These are phyloP conservation scores for Pythium vanterpoolii DNA, from an alignment of 352 stramenopile genomes.

Conservation along the genomic window DNA sequence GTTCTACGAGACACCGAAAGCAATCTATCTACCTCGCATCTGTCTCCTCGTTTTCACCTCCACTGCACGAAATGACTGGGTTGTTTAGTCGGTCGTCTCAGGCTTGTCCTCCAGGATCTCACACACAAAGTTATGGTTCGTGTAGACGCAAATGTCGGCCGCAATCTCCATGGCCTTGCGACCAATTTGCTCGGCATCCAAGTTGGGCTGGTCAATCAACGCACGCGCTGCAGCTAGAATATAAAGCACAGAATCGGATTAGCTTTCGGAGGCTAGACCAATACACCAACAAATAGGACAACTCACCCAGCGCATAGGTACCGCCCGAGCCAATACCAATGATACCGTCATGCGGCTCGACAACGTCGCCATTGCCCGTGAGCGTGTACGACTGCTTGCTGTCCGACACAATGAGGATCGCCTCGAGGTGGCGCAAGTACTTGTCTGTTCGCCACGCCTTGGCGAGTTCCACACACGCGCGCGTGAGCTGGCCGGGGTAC, in stretches of 20 bases:
- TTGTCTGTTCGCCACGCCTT: slow-evolving; percentile 99
- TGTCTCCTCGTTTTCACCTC: neutral
- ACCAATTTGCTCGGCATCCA: slow-evolving; percentile 94
- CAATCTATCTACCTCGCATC: slow-evolving; percentile 23
- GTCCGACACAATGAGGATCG: slow-evolving; percentile 94
- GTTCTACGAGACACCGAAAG: slow-evolving; percentile 31
- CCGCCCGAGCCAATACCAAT: slow-evolving; percentile 94
- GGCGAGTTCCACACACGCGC: slow-evolving; percentile 97
- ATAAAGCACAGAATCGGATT: neutral
- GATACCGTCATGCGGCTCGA: slow-evolving; percentile 96
- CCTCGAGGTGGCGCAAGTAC: slow-evolving; percentile 95
- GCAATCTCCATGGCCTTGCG: slow-evolving; percentile 95
- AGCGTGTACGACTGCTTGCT: slow-evolving; percentile 95
- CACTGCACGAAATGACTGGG: neutral
- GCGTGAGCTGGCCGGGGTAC: slow-evolving; percentile 95
- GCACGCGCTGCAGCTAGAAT: slow-evolving; percentile 91
- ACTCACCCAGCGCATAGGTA: slow-evolving; percentile 91
- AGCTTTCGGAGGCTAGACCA: neutral
- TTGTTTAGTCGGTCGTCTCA: slow-evolving; percentile 40
- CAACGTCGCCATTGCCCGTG: slow-evolving; percentile 97
- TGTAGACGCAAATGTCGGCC: slow-evolving; percentile 98
- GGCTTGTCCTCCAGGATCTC: slow-evolving; percentile 85
- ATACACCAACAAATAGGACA: slow-evolving; percentile 6
- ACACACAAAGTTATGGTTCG: slow-evolving; percentile 96
- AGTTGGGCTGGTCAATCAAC: slow-evolving; percentile 91